A percentile compares a stretch with the other conserved stretches of the same genome.
These are phyloP conservation scores for Emmonsiellopsis sp. DNA, from an alignment of 2,329 filamentous ascomycete genomes.

Conservation along the genomic window DNA sequence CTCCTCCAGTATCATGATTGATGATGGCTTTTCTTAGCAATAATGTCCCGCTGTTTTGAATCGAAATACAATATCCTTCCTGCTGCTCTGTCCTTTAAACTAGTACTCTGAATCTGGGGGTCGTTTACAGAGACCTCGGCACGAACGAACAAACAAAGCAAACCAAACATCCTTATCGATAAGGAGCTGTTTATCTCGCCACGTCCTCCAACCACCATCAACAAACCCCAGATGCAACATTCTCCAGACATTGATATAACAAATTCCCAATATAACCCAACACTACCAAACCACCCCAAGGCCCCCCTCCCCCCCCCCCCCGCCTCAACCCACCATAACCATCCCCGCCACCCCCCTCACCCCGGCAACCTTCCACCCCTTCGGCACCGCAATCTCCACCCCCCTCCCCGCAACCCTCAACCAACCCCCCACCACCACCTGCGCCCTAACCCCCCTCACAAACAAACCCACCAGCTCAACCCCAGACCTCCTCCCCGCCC, in stretches of 20 bases:
- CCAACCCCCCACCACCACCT: conserved; percentile 32
- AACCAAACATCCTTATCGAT: not conserved
- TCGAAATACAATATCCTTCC: no score
- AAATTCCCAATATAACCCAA: not conserved
- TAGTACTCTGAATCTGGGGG: not conserved
- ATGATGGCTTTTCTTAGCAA: no score
- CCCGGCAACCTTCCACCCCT: conserved; percentile 59
- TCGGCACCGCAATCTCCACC: conserved; percentile 75
- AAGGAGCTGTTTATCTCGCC: not conserved
- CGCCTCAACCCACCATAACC: conserved; percentile 25
- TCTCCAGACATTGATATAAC: not conserved
- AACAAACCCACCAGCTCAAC: conserved; percentile 16
- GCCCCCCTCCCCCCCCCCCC: conserved; percentile 25
- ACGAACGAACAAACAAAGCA: not conserved
- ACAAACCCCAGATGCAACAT: not conserved
- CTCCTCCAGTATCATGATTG: no score
- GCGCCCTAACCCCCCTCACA: conserved; percentile 31
- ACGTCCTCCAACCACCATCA: not conserved
- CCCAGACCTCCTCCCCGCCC: conserved; percentile 26
- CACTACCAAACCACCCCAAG: conserved; percentile 11
- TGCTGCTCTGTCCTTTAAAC: not conserved
- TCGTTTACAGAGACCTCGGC: not conserved
- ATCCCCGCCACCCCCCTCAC: conserved; percentile 59
- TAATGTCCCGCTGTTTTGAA: no score
- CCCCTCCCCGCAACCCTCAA: conserved; percentile 49